Evolutionary conservation across 2,329 filamentous ascomycete species (phyloP), one percentile per base, ranked within the genome.

Genomic region (Exophiala aquamarina): DNA sequence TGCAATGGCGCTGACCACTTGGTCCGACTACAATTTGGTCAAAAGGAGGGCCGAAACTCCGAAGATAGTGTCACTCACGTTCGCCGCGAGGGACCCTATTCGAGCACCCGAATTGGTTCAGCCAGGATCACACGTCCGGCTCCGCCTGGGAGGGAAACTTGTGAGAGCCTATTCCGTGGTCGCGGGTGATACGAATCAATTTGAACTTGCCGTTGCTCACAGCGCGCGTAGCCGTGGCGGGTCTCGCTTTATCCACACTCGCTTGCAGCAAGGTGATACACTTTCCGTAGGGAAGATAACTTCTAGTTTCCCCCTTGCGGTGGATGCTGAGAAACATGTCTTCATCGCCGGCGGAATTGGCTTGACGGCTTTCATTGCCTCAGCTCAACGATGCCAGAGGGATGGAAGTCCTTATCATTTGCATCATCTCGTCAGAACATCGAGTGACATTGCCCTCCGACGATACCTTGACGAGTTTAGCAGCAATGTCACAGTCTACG

Each of bases 261-360:
- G 62, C 0, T 63, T 73, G 1, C 59, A 70, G 0, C 65, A 71
- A 1, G 79, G 78, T 1, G 74, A 80, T 47, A 55, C 69, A 2
- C 54, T 86, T 6, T 69, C 73, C 7, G 72, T 79, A 1, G 72
- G 76, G 2, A 70, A 71, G 23, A 71, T 83, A 21, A 79, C 74
- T 0, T 60, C 66, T 0, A 76, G 72, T 33, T 71, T 82, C 18
- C 71, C 72, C 2, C 63, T 73, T 2, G 68, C 67, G 0, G 59
- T 49, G 2, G 65, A 71, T 1, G 78, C 78, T 6, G 79, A 77
- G 53, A 71, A 77, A 40, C 82, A 85, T 53, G 69, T 86, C 31
- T 79, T 85, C 57, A 76, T 87, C 21, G 80, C 74, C 0, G 83
- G 79, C 8, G 83, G 83, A 0, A 80, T 86, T 21, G 83, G 83